Base-by-base conservation (phyloP, 257 asterid species). In the Nicotiana otophora region DNA sequence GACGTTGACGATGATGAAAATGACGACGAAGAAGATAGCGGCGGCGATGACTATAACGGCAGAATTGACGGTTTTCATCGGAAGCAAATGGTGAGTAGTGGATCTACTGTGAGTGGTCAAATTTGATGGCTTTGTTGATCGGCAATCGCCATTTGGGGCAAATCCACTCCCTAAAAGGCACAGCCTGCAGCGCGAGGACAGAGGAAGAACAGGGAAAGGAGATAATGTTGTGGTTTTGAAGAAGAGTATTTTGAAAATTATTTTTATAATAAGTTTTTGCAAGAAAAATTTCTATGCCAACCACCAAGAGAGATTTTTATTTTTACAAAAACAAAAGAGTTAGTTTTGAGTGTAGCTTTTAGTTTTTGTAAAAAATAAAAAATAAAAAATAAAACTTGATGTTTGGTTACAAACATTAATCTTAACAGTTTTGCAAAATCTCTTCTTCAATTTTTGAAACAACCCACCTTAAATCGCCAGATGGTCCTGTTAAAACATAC, bases 1-100 rank as follows among this genome's bases (percentile, higher is more conserved):
- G 92, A 90, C 0, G 90, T 69, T 7, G 58, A 7, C 0, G 84
- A 39, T 0, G 86, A 58, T 2, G 81, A 5, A 2, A 4, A 28
- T 34, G 19, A 20, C 0, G 51, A 30, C 0, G 84, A 63, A 1
- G 84, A 60, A 0, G 82, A 65, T 5, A 87, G 20, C n/a, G 80
- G 57, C 51, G 10, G 11, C 11, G 10, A 42, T 1, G 51, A 9
- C 12, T 11, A 42, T 42, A 42, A 42, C 12, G 1, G 72, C 17
- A 5, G 17, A 8, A 6, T 4, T 54, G 8, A 15, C 61, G 20
- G 61, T 54, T 14, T 54, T 54, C 20, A 54, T 14, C 3, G 61
- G 20, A 54, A 54, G n/a, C 61, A 5, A 7, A 54, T 15, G 17
- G 61, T 5, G 7, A 54, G 20, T 54, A 54, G 16, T 4, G 61